Evolutionary conservation across 495 filamentous ascomycete species (phyloP), one percentile per base, ranked within the genome.

Genomic region (Daldinia caldariorum): DNA sequence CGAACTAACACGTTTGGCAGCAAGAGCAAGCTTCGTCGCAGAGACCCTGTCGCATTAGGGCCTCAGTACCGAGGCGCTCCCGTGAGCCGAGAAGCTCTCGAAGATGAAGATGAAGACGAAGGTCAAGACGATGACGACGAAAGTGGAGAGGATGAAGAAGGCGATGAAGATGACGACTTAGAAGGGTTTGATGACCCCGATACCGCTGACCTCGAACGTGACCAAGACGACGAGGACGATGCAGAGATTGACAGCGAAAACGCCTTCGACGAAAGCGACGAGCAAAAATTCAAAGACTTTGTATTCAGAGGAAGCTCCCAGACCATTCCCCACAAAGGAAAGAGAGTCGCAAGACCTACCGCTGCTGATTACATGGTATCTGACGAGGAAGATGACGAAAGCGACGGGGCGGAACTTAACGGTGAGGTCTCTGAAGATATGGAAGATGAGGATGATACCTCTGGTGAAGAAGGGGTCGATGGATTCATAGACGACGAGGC

Each of bases 21-120:
- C 16, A 94, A 94, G 83, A 94, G 89, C 79, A 94, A 91, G 76
- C 85, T 97, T 49, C 89, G 93, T 62, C 92, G 94, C 76, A 84
- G 85, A 60, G 88, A 93, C 12, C 82, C 81, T 29, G 80, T 83
- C 57, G 77, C 78, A 18, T 85, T 93, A 0, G 95, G 94, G 6
- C 91, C 93, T 39, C 88, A 93, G 75, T 99, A 99, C 76, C 83
- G 86, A 45, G 95, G 94, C 10, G 84, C 91, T 4, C 86, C 85
- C 53, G 86, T 99, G n/a, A 93, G 89, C 67, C 85, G 96, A 56
- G 84, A 90, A 29, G 88, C 85, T 0, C 83, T 94, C 9, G 83
- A 87, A 38, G 78, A 79, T 22, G 68, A 79, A 2, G 83, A 82
- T 0, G 77, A 82, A 1, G 78, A 83, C 69, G 76, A 77, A n/a